Evolutionary conservation across 495 filamentous ascomycete genomes (phyloP).

Genomic region (Daldinia caldariorum): DNA sequence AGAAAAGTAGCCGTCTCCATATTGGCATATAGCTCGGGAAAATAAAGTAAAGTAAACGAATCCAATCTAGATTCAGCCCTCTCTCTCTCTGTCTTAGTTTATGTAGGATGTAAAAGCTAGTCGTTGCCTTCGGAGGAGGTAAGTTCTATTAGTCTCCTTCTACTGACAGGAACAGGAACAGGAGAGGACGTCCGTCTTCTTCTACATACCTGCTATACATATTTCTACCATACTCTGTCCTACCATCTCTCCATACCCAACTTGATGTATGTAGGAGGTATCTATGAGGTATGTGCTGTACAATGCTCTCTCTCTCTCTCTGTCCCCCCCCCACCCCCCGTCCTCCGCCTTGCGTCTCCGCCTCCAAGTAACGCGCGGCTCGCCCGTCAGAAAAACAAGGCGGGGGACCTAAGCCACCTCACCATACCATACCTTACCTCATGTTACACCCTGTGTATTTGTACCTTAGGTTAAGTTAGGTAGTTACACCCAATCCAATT

Average conservation of each 20-base stretch:
- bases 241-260: too few species aligned
- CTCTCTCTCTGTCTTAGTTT: background rate
- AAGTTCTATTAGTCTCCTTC: background rate
- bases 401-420: background rate
- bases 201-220: conserved; percentile 12
- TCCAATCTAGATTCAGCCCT: background rate
- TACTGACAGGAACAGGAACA: background rate
- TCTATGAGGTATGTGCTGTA: too few species aligned
- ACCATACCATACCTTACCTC: too few species aligned
- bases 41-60: background rate
- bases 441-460: too few species aligned
- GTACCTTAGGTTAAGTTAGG: background rate
- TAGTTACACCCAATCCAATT: background rate
- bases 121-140: background rate
- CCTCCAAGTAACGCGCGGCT: background rate
- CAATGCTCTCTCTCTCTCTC: background rate
- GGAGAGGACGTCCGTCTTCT: conserved; percentile 6
- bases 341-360: too few species aligned
- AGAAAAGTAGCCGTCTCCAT: conserved; percentile 16
- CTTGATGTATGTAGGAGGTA: too few species aligned
- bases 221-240: too few species aligned
- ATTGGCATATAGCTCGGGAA: background rate
- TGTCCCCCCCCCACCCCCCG: background rate
- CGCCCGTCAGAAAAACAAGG: background rate
- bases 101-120: background rate